phyloP scores from a whole-genome alignment of 768 basidiomycete genomes.

The Psilocybe tampanensis region DNA sequence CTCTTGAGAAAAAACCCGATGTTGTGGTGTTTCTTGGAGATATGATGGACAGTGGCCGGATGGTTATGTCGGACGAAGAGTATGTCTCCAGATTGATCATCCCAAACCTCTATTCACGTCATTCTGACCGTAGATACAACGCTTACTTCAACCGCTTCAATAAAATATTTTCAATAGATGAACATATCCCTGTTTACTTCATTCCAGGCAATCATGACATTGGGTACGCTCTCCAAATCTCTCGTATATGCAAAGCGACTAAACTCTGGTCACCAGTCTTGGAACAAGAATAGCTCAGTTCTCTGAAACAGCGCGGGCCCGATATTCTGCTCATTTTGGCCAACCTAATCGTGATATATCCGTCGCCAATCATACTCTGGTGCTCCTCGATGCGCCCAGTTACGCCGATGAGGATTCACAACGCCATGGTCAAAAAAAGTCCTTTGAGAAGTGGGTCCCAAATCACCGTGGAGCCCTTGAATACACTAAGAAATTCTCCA shows the following conservation, averaged over 20 bases:
- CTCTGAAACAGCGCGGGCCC: conserved; percentile 46
- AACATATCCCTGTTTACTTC: conserved; percentile 59
- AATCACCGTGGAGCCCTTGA: conserved; percentile 53
- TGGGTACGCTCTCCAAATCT: conserved; percentile 46
- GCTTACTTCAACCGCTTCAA: conserved; percentile 68
- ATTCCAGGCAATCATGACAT: conserved; percentile 93
- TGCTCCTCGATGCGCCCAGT: conserved; percentile 74
- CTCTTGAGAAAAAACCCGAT: conserved; percentile 62
- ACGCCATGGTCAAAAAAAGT: conserved; percentile 42
- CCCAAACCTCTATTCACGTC: background rate
- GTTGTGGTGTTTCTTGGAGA: conserved; percentile 85
- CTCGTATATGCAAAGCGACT: conserved; percentile 15
- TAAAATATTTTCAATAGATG: conserved; percentile 60
- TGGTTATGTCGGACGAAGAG: conserved; percentile 66
- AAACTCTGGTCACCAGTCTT: conserved; percentile 40
- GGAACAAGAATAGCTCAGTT: conserved; percentile 42
- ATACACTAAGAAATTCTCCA: conserved; percentile 47
- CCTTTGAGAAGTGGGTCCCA: conserved; percentile 50
- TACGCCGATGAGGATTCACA: conserved; percentile 74
- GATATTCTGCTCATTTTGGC: conserved; percentile 81
- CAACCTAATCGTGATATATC: conserved; percentile 63
- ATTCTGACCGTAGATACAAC: conserved; percentile 60
- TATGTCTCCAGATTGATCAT: conserved; percentile 37
- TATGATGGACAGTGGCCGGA: conserved; percentile 87
- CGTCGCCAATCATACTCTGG: conserved; percentile 71